A percentile compares a stretch with the other conserved stretches of the same genome.
phyloP scores from a whole-genome alignment of 2,329 filamentous ascomycete genomes.

The Colletotrichum musicola region DNA sequence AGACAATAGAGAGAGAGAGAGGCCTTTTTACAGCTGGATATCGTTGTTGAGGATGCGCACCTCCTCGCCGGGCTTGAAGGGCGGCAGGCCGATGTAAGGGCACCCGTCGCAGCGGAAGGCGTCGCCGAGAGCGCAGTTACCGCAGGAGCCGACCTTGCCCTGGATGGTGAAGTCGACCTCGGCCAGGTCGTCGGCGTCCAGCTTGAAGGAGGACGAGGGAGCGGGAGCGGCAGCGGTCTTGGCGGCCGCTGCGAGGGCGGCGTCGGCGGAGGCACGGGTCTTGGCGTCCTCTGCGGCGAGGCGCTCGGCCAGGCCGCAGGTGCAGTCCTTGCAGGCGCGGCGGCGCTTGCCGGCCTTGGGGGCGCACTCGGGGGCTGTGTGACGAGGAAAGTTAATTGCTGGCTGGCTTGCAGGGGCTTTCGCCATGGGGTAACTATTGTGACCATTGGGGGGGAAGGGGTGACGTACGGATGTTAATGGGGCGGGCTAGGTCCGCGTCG shows the following conservation, averaged over 20 bases:
- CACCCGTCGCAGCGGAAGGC: conserved; percentile 81
- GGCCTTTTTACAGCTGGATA: conserved; percentile 75
- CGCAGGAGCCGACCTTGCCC: conserved; percentile 95
- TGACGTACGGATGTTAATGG: conserved; percentile 83
- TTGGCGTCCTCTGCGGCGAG: conserved; percentile 68
- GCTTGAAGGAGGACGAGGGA: conserved; percentile 60
- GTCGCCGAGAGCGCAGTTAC: conserved; percentile 93
- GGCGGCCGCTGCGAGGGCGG: conserved; percentile 77
- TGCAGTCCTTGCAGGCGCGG: conserved; percentile 85
- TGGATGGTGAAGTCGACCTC: conserved; percentile 98
- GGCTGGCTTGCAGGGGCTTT: background rate
- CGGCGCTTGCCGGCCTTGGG: conserved; percentile 90
- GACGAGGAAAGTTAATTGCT: conserved; percentile 43
- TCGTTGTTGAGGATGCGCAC: conserved; percentile 88
- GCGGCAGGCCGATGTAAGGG: conserved; percentile 91
- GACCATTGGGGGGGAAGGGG: background rate
- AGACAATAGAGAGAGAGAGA: background rate
- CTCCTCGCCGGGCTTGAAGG: conserved; percentile 97
- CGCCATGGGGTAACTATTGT: conserved; percentile 14
- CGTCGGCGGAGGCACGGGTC: conserved; percentile 70
- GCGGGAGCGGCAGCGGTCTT: conserved; percentile 68
- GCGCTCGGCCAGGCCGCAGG: conserved; percentile 89
- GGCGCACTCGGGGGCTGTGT: conserved; percentile 81
- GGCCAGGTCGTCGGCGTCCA: conserved; percentile 81
- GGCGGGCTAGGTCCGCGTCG: conserved; percentile 84